Evolutionary conservation across 2,329 filamentous ascomycete genomes (phyloP).

Genomic region (Aureobasidium sp.): DNA sequence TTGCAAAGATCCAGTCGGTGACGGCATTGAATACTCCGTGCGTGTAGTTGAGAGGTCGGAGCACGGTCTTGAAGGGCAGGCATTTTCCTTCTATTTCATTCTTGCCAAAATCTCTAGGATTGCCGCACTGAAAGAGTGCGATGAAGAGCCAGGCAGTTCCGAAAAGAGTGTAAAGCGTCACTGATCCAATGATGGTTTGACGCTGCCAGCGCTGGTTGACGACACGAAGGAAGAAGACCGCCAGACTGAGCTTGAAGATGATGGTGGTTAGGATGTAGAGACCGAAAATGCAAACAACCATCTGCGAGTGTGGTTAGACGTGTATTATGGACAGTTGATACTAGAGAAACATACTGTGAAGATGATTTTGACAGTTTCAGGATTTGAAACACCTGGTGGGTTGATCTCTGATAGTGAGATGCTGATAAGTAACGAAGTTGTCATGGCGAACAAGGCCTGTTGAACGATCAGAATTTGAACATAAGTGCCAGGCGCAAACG

Average conservation of each 20-base stretch:
- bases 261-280: constrained; percentile 34
- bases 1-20: constrained; percentile 29
- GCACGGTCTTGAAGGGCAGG: constrained; percentile 15
- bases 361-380: background rate
- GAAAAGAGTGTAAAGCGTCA: constrained; percentile 24
- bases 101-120: constrained; percentile 18
- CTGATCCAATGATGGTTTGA: constrained; percentile 21
- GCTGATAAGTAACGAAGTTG: background rate
- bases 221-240: constrained; percentile 38
- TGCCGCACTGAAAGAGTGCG: constrained; percentile 26
- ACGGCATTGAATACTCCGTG: constrained; percentile 29
- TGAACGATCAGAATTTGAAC: background rate
- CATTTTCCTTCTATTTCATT: constrained; percentile 18
- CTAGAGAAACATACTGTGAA: background rate
- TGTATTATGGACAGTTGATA: too few species aligned
- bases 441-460: background rate
- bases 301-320: constrained; percentile 12
- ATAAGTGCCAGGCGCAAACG: background rate
- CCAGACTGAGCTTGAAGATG: constrained; percentile 37
- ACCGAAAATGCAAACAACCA: constrained; percentile 26
- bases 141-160: constrained; percentile 27
- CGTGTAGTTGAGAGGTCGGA: constrained; percentile 8
- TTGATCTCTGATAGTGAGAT: background rate
- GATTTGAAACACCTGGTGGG: background rate
- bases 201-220: constrained; percentile 31